A percentile compares a stretch with the other conserved stretches of the same genome.
Conservation (phyloP, 139 green algal species). For the Chlorella sp. region DNA sequence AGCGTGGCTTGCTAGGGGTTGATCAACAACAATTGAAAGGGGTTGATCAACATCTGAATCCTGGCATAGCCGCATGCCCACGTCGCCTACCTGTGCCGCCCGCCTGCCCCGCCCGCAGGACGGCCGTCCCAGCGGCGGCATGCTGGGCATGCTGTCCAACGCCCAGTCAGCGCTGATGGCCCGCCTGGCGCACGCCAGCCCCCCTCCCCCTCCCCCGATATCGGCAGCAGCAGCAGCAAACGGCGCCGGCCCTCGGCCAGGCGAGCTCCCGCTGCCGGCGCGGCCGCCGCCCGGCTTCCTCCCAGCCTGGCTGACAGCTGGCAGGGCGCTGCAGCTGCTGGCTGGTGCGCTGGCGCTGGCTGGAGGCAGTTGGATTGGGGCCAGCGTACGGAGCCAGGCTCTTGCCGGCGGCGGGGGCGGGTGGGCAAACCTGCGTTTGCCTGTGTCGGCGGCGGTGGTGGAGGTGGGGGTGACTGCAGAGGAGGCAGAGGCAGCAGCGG, state of each 20-base stretch:
- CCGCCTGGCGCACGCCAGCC: neutral
- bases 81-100: neutral
- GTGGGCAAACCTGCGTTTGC: too few species aligned
- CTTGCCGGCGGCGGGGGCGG: neutral
- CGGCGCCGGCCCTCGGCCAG: neutral
- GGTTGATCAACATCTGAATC: too few species aligned
- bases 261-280: too few species aligned
- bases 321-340: neutral
- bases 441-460: neutral
- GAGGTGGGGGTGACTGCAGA: neutral
- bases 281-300: neutral
- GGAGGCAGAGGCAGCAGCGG: neutral
- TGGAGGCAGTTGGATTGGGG: neutral
- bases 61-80: neutral
- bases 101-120: neutral
- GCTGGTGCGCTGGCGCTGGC: neutral
- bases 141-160: constrained; percentile 11
- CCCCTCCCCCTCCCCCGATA: neutral
- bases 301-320: neutral
- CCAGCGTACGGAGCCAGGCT: neutral
- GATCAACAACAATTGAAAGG: too few species aligned
- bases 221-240: neutral
- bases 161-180: neutral
- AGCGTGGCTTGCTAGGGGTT: neutral
- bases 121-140: neutral